Evolutionary conservation across 306 rosid genomes (phyloP), one percentile per base, ranked within the genome.

Genomic region (Vigna radiata): DNA sequence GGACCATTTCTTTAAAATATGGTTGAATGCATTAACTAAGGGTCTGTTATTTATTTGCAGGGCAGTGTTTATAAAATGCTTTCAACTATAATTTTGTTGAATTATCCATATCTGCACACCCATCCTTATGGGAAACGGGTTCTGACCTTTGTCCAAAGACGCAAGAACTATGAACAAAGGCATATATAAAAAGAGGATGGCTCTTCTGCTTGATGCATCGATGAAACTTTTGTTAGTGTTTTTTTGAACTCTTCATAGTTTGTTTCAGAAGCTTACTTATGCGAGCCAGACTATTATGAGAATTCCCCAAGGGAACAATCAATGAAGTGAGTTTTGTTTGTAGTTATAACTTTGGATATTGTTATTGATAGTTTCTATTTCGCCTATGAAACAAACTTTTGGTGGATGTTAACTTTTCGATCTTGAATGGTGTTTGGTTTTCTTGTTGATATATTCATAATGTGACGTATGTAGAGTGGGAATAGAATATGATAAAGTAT

Each of bases 91-190:
- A 37, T 76, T 65, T 16, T 52, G 55, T 15, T 23, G n/a, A 50
- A 52, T 7, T 37, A 52, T 27, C 5, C 31, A 39, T 6, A 53
- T 65, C 31, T 65, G 43, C 13, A 7, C 10, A 54, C 2, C 31
- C 56, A 76, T 76, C 9, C 8, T 41, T 66, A 15, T 1, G 74
- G 80, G 31, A 66, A 66, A 66, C 67, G 15, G 18, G 73, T 76
- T 44, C 27, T 76, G 17, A 12, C 54, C 0, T 25, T 10, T 25
- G 10, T n/a, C 47, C 41, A 52, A 76, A 21, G 44, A 15, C 14
- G n/a, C 44, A 64, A 21, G 54, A 50, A 4, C 43, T 15, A 1
- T 9, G 53, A 2, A 3, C n/a, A 5, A 18, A 23, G 36, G 41
- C 43, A 27, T 25, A 25, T 46, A 19, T 46, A 7, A 14, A 11